A percentile compares a stretch with the other conserved stretches of the same genome.
phyloP scores from a whole-genome alignment of 345 rosid genomes.

The Syzygium jambos region DNA sequence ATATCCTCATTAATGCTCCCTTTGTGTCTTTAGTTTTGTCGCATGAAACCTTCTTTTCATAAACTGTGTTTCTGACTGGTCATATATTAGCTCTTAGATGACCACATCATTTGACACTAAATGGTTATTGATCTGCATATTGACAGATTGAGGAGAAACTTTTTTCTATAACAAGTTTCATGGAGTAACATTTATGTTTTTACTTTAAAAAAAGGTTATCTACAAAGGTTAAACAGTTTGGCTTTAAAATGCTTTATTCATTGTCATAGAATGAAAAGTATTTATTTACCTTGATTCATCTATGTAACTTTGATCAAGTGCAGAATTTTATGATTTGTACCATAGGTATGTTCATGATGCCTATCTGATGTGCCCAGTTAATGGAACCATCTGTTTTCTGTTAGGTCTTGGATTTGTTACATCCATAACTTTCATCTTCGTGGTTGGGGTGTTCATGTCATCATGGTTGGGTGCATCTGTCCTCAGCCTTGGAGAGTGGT shows the following conservation, averaged over 20 bases:
- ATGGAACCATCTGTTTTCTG: constrained; percentile 1
- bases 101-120: neutral
- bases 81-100: neutral
- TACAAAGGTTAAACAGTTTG: neutral
- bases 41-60: neutral
- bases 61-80: neutral
- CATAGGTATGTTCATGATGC: neutral
- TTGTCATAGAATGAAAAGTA: neutral
- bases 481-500: constrained; percentile 94
- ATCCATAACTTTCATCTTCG: constrained; percentile 83
- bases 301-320: neutral
- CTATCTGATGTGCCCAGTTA: neutral
- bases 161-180: neutral
- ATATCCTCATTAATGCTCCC: neutral
- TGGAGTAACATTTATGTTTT: neutral
- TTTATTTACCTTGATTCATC: neutral
- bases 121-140: neutral
- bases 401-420: constrained; percentile 95
- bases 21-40: neutral
- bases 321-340: neutral
- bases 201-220: neutral
- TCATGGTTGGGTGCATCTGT: constrained; percentile 99
- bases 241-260: neutral
- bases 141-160: neutral
- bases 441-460: constrained; percentile 99